phyloP scores from a whole-genome alignment of 306 rosid species.

The Pyrus betulifolia region DNA sequence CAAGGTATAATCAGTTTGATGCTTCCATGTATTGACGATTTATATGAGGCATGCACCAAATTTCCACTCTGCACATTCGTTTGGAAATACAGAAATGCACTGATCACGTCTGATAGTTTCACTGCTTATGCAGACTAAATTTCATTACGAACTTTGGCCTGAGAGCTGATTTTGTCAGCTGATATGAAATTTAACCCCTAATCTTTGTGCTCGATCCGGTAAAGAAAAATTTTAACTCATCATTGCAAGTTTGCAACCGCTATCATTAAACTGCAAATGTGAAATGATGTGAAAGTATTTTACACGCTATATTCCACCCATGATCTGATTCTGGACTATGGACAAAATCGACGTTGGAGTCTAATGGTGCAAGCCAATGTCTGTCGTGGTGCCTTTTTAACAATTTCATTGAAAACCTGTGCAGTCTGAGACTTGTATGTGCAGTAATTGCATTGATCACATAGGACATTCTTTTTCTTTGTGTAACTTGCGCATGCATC shows the following conservation, averaged over 20 bases:
- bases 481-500: not conserved
- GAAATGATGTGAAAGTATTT: not conserved
- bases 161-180: not conserved
- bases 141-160: not conserved
- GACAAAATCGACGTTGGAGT: no score
- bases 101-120: not conserved
- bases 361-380: not conserved
- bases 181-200: not conserved
- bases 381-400: not conserved
- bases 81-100: not conserved
- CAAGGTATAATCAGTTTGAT: constrained; percentile 50
- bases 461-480: not conserved
- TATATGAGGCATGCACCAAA: not conserved
- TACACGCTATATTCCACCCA: not conserved
- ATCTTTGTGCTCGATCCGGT: not conserved
- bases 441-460: not conserved
- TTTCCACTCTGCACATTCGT: not conserved
- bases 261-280: not conserved
- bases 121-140: not conserved
- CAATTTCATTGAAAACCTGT: not conserved
- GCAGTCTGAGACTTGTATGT: not conserved
- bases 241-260: not conserved
- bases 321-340: not conserved
- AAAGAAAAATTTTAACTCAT: not conserved
- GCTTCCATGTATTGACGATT: not conserved